phyloP scores from a whole-genome alignment of 2,329 filamentous ascomycete genomes.

The Akanthomyces dipterigenus region DNA sequence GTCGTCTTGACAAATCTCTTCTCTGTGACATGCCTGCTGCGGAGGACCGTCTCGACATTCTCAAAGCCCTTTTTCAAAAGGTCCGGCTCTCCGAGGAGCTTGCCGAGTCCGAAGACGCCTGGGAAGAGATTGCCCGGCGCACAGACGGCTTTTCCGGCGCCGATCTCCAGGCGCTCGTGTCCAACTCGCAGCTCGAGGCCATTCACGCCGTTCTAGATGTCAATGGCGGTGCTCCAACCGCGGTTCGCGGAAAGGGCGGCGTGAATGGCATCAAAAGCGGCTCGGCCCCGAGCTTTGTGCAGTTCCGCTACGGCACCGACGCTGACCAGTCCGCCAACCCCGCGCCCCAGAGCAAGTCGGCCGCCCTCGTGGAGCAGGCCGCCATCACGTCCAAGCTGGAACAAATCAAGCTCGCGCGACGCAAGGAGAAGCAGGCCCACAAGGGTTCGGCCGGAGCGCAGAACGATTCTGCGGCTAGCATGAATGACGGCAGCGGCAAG shows the following conservation, averaged over 20 bases:
- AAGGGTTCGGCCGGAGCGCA: conserved; percentile 16
- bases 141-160: conserved; percentile 92
- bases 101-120: conserved; percentile 43
- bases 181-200: conserved; percentile 93
- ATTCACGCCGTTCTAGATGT: conserved; percentile 80
- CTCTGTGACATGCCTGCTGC: conserved; percentile 80
- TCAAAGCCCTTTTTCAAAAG: conserved; percentile 75
- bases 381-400: conserved; percentile 76
- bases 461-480: conserved; percentile 5
- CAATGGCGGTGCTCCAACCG: conserved; percentile 38
- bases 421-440: conserved; percentile 32
- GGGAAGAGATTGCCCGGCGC: conserved; percentile 67
- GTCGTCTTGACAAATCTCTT: conserved; percentile 86
- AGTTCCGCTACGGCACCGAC: conserved; percentile 73
- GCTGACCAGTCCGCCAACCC: conserved; percentile 36
- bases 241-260: conserved; percentile 27
- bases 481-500: conserved; percentile 24
- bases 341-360: conserved; percentile 43
- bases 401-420: conserved; percentile 65
- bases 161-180: conserved; percentile 88
- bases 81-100: conserved; percentile 66
- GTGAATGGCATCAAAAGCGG: conserved; percentile 24
- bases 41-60: conserved; percentile 81
- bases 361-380: conserved; percentile 65
- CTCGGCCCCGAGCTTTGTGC: conserved; percentile 56